These are phyloP conservation scores for Geotrichum reessii DNA, from an alignment of 1,139 yeast genomes.

Conservation along the genomic window DNA sequence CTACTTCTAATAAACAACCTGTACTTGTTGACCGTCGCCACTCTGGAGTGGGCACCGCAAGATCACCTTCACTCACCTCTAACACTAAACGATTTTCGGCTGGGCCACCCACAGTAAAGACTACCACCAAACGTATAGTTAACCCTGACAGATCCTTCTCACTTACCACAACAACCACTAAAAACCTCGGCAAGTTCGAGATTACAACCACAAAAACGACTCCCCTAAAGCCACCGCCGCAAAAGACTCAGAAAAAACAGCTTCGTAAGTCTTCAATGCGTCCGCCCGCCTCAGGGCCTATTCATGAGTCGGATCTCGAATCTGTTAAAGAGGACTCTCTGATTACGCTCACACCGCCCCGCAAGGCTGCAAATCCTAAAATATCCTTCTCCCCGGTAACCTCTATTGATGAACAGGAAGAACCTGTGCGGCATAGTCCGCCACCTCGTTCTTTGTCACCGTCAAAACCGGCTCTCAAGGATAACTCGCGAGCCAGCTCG, in stretches of 20 bases:
- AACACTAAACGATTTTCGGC: constrained; percentile 23
- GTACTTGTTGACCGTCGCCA: neutral
- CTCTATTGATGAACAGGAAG: constrained; percentile 5
- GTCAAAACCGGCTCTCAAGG: constrained; percentile 32
- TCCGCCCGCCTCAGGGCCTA: neutral
- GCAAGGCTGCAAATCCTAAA: constrained; percentile 6
- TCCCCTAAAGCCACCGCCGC: constrained; percentile 17
- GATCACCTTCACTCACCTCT: constrained; percentile 37
- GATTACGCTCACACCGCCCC: constrained; percentile 6
- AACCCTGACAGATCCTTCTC: constrained; percentile 35
- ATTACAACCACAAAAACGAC: constrained; percentile 34
- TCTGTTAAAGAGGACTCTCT: constrained; percentile 32
- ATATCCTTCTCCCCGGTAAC: constrained; percentile 15
- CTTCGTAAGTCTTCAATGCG: constrained; percentile 20
- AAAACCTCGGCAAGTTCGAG: constrained; percentile 37
- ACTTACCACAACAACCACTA: constrained; percentile 38
- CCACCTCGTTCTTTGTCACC: constrained; percentile 32
- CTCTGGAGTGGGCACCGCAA: constrained; percentile 22
- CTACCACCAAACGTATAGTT: constrained; percentile 20
- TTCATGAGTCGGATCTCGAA: constrained; percentile 33
- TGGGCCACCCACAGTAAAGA: neutral
- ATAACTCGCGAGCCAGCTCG: constrained; percentile 22
- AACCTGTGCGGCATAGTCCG: constrained; percentile 24
- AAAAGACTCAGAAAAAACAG: neutral
- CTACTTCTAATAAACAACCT: neutral